These are phyloP conservation scores for Tolypocladium pustulatum DNA, from an alignment of 2,329 filamentous ascomycete genomes.

Conservation along the genomic window DNA sequence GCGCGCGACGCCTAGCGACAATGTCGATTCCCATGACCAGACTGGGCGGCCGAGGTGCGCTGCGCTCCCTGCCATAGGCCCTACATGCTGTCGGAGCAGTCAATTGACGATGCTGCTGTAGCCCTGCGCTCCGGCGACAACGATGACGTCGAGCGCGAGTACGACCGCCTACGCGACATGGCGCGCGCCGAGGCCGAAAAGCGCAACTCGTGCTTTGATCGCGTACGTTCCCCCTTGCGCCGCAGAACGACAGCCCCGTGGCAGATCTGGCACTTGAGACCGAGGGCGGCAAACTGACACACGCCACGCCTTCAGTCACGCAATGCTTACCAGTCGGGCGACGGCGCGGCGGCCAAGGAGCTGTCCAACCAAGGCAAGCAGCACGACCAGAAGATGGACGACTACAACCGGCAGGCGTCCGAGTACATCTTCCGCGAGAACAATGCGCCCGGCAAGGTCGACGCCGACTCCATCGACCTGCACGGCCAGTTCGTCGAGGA, in stretches of 20 bases:
- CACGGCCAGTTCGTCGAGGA: conserved; percentile 94
- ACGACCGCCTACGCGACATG: conserved; percentile 78
- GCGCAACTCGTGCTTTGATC: conserved; percentile 66
- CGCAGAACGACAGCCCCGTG: not conserved
- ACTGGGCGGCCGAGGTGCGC: conserved; percentile 30
- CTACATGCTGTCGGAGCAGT: not conserved
- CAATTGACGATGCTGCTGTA: conserved; percentile 20
- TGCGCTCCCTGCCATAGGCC: not conserved
- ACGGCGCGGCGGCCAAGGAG: conserved; percentile 73
- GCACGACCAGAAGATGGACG: conserved; percentile 75
- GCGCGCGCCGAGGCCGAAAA: conserved; percentile 73
- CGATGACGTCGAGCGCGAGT: conserved; percentile 67
- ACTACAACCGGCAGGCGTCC: conserved; percentile 83
- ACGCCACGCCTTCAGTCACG: conserved; percentile 42
- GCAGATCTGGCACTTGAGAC: not conserved
- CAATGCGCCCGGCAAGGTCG: conserved; percentile 67
- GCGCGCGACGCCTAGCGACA: not conserved
- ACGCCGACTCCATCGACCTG: conserved; percentile 78
- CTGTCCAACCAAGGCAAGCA: conserved; percentile 76
- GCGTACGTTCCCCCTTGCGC: conserved; percentile 32
- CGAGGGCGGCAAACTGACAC: not conserved
- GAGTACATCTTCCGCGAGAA: conserved; percentile 95
- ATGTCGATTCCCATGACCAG: conserved; percentile 28
- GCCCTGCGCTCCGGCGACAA: conserved; percentile 67
- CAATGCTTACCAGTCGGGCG: conserved; percentile 72